Evolutionary conservation across 2,329 filamentous ascomycete species (phyloP).

Genomic region (Herpotrichia juniperi): DNA sequence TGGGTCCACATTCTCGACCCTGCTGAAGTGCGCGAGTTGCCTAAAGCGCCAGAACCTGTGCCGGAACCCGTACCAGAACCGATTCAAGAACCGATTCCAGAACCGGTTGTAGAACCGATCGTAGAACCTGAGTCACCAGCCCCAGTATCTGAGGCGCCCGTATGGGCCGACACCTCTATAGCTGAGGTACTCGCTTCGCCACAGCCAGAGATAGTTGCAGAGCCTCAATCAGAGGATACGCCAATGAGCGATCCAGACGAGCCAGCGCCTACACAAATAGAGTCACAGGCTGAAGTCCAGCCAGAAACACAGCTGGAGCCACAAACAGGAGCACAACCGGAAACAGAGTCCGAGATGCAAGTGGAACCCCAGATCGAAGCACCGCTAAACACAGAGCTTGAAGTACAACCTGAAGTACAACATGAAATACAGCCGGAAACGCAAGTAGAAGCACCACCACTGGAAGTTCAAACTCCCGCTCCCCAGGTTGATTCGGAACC

Average conservation of each 20-base stretch:
- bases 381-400: neutral
- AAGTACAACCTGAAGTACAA: neutral
- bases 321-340: neutral
- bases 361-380: neutral
- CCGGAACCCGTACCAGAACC: too few species aligned
- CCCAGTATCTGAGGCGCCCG: neutral
- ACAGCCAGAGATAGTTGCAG: constrained; percentile 14
- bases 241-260: constrained; percentile 48
- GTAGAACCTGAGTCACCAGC: constrained; percentile 4
- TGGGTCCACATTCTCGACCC: constrained; percentile 43
- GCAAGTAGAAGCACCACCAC: neutral
- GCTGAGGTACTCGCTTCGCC: constrained; percentile 1
- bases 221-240: constrained; percentile 37
- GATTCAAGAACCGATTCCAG: too few species aligned
- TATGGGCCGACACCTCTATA: constrained; percentile 2
- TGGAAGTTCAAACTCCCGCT: constrained; percentile 1
- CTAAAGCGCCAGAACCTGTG: constrained; percentile 21
- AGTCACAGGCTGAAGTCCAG: constrained; percentile 3
- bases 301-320: neutral
- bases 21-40: constrained; percentile 36
- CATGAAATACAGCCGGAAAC: neutral
- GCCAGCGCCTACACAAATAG: constrained; percentile 7
- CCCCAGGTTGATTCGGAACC: constrained; percentile 7
- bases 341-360: neutral
- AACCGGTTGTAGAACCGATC: neutral